Conservation (phyloP, 1,284 basidiomycete genomes). For the Pseudozyma tsukubaensis region DNA sequence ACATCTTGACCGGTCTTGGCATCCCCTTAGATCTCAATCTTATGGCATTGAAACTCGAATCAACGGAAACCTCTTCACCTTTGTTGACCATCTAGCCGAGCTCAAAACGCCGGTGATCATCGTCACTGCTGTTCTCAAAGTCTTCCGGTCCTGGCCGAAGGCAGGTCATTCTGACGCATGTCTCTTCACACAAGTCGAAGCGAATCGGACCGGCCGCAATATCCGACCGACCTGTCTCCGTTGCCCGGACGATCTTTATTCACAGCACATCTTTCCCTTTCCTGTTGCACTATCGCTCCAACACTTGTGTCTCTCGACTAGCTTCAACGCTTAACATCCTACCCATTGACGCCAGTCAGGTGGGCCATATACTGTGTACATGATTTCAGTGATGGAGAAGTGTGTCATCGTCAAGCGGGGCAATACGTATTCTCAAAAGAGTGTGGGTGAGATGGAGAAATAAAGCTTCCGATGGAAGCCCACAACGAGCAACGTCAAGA, state of each 20-base stretch:
- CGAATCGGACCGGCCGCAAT: conserved; percentile 10
- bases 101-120: conserved; percentile 2
- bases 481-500: background rate
- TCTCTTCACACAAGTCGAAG: too few species aligned
- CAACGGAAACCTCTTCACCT: background rate
- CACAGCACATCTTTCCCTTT: background rate
- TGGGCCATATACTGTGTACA: too few species aligned
- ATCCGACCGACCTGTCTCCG: conserved; percentile 4
- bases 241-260: conserved; percentile 1
- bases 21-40: conserved; percentile 1
- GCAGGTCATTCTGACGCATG: background rate
- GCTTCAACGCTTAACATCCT: too few species aligned
- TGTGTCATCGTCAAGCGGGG: too few species aligned
- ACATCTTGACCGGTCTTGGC: background rate
- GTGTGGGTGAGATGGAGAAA: too few species aligned
- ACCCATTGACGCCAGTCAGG: too few species aligned
- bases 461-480: too few species aligned
- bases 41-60: conserved; percentile 1
- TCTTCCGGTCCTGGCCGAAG: conserved; percentile 11
- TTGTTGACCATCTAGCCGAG: conserved; percentile 1
- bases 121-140: background rate
- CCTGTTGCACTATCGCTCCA: too few species aligned
- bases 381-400: too few species aligned
- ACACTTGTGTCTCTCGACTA: too few species aligned
- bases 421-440: too few species aligned